Conservation (phyloP, 2,329 filamentous ascomycete species). For the Orbilia ellipsospora region DNA sequence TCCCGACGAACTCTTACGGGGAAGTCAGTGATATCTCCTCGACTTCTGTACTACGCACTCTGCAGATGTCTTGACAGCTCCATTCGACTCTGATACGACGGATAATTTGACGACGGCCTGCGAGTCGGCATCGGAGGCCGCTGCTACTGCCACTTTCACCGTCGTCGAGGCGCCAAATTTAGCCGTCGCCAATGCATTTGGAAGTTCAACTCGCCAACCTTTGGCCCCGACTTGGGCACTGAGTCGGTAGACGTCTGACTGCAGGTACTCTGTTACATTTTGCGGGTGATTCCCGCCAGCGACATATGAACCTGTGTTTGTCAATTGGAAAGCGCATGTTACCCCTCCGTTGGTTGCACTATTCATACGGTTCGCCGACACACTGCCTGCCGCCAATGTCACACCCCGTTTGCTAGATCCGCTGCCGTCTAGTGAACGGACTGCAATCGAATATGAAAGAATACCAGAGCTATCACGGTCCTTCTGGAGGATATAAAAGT, state of each 20-base stretch:
- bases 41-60: conserved; percentile 61
- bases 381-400: conserved; percentile 62
- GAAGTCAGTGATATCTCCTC: too few species aligned
- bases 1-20: too few species aligned
- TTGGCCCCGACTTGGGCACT: conserved; percentile 64
- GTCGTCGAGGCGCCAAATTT: conserved; percentile 63
- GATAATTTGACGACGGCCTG: conserved; percentile 64
- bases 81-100: conserved; percentile 66
- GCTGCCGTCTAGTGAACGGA: conserved; percentile 63
- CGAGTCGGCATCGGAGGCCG: conserved; percentile 60
- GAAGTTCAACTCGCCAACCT: conserved; percentile 66
- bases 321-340: conserved; percentile 66
- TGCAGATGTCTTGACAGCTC: conserved; percentile 59
- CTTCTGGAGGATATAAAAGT: conserved; percentile 67
- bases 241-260: conserved; percentile 66
- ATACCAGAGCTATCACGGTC: conserved; percentile 64
- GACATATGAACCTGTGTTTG: conserved; percentile 64
- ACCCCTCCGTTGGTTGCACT: conserved; percentile 61
- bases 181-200: conserved; percentile 63
- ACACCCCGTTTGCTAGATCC: conserved; percentile 62
- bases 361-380: conserved; percentile 57
- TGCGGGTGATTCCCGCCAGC: conserved; percentile 59
- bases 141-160: conserved; percentile 64
- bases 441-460: conserved; percentile 67
- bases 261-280: conserved; percentile 63